Base-by-base conservation (phyloP, 2,329 filamentous ascomycete species). In the Sporothrix pallida region DNA sequence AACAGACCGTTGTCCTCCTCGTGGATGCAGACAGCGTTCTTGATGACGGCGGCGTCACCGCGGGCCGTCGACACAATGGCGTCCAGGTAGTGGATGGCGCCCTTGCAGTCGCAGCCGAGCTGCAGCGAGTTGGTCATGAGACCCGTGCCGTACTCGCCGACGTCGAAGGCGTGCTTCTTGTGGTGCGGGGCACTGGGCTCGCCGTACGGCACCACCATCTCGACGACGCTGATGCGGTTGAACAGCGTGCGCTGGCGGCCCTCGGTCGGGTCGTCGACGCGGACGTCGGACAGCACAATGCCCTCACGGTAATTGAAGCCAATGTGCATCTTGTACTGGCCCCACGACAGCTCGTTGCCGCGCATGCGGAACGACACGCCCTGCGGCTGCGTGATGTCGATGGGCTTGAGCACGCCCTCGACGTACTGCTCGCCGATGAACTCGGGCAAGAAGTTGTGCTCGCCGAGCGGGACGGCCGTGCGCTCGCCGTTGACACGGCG, bases 231-330 rank as follows among this genome's bases (percentile, higher is more conserved):
- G 6, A 98, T 86, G 65, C 95, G 89, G 87, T 96, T 97, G 84
- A 98, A 97, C 44, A 97, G 87, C 1, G 93, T 91, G 46, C 95
- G 87, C 48, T 91, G 86, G 69, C 85, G 91, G 54, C 93, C 91
- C 81, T 93, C 93, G 81, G 97, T 42, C 44, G 74, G 71, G 70
- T 76, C 95, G 78, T 94, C 95, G 83, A 92, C 97, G 1, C 91
- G 93, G 80, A 97, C 94, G 83, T 97, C 94, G 81, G 93, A 96
- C 7, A 98, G 85, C 2, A 97, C 92, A 77, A 97, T 92, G 26
- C 95, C 95, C 83, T 98, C 95, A 37, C 93, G 89, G 84, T 97
- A 96, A 85, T 97, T 97, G 87, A 97, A 98, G 23, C 95, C 95
- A 74, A 98, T 89, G 81, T 97, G 95, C 76, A 97, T 89, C 78